Conservation (phyloP, 495 filamentous ascomycete genomes). For the Neurospora discreta region DNA sequence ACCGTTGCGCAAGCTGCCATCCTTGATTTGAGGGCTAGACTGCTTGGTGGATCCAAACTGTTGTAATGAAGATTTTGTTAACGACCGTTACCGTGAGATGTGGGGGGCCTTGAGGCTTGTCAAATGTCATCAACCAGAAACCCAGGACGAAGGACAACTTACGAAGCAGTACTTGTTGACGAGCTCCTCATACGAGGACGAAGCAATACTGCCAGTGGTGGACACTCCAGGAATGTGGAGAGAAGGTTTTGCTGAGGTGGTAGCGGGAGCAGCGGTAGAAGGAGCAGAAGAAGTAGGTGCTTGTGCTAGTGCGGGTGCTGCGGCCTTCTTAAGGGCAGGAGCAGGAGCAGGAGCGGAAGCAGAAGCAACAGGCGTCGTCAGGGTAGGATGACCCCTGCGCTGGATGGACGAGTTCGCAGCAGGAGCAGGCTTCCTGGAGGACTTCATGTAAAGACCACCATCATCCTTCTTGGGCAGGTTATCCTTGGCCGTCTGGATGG, state of each 20-base stretch:
- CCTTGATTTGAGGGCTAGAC: conserved; percentile 24
- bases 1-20: conserved; percentile 18
- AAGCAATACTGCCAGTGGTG: conserved; percentile 46
- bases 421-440: conserved; percentile 23
- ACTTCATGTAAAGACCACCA: conserved; percentile 38
- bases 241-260: conserved; percentile 5
- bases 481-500: conserved; percentile 58
- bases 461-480: conserved; percentile 39
- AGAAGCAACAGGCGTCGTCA: not conserved
- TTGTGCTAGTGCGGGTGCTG: no score
- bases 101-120: conserved; percentile 8
- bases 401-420: conserved; percentile 3
- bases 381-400: not conserved
- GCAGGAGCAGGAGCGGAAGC: not conserved
- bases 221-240: conserved; percentile 3
- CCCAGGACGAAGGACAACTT: conserved; percentile 40
- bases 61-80: conserved; percentile 7
- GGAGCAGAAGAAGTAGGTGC: not conserved
- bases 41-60: conserved; percentile 39
- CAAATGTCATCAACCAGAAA: not conserved
- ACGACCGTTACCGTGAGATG: not conserved
- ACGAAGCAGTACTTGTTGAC: conserved; percentile 98
- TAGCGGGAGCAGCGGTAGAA: not conserved
- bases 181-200: conserved; percentile 82
- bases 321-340: not conserved